Evolutionary conservation across 1,139 yeast species (phyloP), one percentile per base, ranked within the genome.

Genomic region (Pichia sp.): DNA sequence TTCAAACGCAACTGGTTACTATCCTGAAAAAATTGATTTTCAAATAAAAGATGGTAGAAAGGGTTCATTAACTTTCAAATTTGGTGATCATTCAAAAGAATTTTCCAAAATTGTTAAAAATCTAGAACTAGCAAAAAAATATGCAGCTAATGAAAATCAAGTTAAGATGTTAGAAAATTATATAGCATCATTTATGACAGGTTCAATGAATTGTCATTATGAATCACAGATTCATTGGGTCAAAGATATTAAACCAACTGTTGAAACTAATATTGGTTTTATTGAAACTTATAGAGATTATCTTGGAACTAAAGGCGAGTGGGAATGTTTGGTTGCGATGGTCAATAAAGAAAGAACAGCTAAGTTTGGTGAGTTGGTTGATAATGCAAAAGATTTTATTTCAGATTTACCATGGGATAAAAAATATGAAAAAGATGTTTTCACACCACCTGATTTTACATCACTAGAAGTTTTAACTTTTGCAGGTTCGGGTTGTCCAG

Each of bases 271-370:
- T 65, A 80, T 88, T 61, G 96, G 96, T 0, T 89, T 88, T 66
- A 88, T 89, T 62, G 96, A 89, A 71, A 88, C 96, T 33, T 89
- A 89, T 70, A 77, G 96, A 68, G 96, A 88, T 66, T 96, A 96
- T 18, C 80, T 91, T 22, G 96, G 96, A 47, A 89, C 88, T 46
- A 80, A 93, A 65, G 96, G 96, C 55, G 96, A 89, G 70, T 89
- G 95, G 93, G 96, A 89, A 71, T 90, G 96, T 36, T 72, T 89
- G 46, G 95, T 89, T 42, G 95, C 96, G n/a, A 86, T 88, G 81
- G 95, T 88, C 51, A 87, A 89, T 69, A 84, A 85, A 63, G 93
- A 87, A 59, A 79, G 95, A 58, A 89, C 96, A 27, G 84, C 80
- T 50, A 88, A 87, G 63, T 89, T 89, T 65, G 81, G 84, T 31